phyloP scores from a whole-genome alignment of 495 filamentous ascomycete genomes.

The Penicillium mononematosum region DNA sequence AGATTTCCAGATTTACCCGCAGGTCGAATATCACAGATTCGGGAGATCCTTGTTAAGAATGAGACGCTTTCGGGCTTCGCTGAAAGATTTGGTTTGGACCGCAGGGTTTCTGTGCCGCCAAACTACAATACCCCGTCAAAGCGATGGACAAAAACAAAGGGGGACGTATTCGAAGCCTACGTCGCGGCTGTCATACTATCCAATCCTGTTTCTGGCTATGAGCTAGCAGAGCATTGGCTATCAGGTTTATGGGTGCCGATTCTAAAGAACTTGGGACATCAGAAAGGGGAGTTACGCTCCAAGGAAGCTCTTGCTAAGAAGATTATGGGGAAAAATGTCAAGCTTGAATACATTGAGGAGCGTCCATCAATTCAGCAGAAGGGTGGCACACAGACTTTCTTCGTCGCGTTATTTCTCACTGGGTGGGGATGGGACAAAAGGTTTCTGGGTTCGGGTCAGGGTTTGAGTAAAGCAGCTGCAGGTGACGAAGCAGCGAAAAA shows the following conservation, averaged over 20 bases:
- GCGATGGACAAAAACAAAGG: slow-evolving; percentile 65
- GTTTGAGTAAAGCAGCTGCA: slow-evolving; percentile 69
- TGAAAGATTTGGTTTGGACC: slow-evolving; percentile 64
- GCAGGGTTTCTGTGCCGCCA: slow-evolving; percentile 52
- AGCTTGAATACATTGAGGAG: slow-evolving; percentile 64
- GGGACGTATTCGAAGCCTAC: slow-evolving; percentile 88
- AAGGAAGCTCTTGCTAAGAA: slow-evolving; percentile 57
- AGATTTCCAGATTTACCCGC: slow-evolving; percentile 58
- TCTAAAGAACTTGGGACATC: slow-evolving; percentile 34
- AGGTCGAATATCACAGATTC: slow-evolving; percentile 62
- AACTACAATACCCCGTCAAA: slow-evolving; percentile 41
- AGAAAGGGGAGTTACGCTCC: slow-evolving; percentile 38
- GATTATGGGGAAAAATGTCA: slow-evolving; percentile 59
- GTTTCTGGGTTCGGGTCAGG: slow-evolving; percentile 66
- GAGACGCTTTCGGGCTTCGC: slow-evolving; percentile 67
- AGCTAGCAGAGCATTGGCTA: slow-evolving; percentile 64
- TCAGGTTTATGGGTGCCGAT: slow-evolving; percentile 63
- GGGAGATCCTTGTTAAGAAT: slow-evolving; percentile 74
- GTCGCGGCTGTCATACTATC: slow-evolving; percentile 73
- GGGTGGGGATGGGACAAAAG: slow-evolving; percentile 69
- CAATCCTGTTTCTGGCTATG: slow-evolving; percentile 57
- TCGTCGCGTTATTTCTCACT: slow-evolving; percentile 68
- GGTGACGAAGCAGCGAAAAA: slow-evolving; percentile 66
- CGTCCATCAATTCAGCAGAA: slow-evolving; percentile 50
- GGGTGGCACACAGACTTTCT: slow-evolving; percentile 59